phyloP scores from a whole-genome alignment of 1,284 basidiomycete genomes.

The Trichosporon sp. region DNA sequence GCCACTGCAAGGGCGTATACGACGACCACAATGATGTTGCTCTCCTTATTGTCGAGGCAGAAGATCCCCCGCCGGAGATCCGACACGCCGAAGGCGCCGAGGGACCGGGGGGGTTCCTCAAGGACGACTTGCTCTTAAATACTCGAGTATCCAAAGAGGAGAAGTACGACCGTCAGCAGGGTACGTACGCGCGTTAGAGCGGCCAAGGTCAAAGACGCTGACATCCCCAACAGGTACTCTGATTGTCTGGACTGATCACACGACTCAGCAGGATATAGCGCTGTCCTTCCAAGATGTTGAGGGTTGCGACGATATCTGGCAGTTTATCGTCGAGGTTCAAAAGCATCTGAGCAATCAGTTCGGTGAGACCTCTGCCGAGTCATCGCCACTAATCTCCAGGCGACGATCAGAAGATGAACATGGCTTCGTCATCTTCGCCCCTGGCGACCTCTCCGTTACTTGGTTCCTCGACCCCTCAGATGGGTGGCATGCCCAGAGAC shows the following conservation, averaged over 20 bases:
- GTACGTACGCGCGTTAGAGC: constrained; percentile 59
- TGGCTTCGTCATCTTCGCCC: constrained; percentile 51
- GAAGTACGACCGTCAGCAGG: constrained; percentile 89
- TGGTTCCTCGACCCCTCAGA: constrained; percentile 27
- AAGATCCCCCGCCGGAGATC: constrained; percentile 66
- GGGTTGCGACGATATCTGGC: constrained; percentile 96
- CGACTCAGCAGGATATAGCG: constrained; percentile 87
- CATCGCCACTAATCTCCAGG: constrained; percentile 29
- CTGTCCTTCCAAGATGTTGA: constrained; percentile 96
- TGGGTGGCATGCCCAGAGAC: constrained; percentile 23
- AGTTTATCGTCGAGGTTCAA: constrained; percentile 94
- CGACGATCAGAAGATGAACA: constrained; percentile 37
- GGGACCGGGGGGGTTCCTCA: constrained; percentile 52
- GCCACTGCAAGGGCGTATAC: constrained; percentile 86
- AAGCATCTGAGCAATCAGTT: constrained; percentile 53
- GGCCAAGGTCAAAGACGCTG: neutral
- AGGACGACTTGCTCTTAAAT: constrained; percentile 50
- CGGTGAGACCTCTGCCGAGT: constrained; percentile 32
- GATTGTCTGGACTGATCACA: constrained; percentile 96
- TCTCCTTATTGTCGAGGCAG: constrained; percentile 78
- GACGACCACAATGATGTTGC: constrained; percentile 76
- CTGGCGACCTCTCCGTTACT: constrained; percentile 45
- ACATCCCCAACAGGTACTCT: constrained; percentile 72
- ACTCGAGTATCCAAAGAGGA: constrained; percentile 64
- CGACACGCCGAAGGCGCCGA: constrained; percentile 52